Conservation (phyloP, 768 basidiomycete species). For the Agrocybe pediades region DNA sequence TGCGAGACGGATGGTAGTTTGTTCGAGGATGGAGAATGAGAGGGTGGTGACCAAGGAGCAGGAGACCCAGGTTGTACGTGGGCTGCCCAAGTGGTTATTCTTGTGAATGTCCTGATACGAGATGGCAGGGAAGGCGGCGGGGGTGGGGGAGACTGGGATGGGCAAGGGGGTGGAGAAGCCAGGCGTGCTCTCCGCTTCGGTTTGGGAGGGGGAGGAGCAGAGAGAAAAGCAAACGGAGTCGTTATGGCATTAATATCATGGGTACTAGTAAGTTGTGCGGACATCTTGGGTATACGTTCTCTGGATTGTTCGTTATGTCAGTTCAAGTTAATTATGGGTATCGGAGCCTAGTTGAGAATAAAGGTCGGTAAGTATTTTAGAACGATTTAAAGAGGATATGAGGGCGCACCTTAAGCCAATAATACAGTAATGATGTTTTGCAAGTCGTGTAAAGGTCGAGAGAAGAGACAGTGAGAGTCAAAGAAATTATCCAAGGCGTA, state of each 20-base stretch:
- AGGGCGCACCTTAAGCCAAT: background rate
- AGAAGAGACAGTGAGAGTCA: too few species aligned
- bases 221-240: constrained; percentile 41
- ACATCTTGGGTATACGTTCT: constrained; percentile 10
- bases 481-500: too few species aligned
- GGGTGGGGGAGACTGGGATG: constrained; percentile 14
- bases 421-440: too few species aligned
- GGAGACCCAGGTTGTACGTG: constrained; percentile 74
- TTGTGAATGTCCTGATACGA: constrained; percentile 46
- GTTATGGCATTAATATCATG: constrained; percentile 11
- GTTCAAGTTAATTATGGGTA: background rate
- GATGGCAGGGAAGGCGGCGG: constrained; percentile 19
- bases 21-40: constrained; percentile 28
- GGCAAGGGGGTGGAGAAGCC: constrained; percentile 27
- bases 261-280: constrained; percentile 16
- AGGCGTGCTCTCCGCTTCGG: constrained; percentile 35
- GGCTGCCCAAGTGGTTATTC: constrained; percentile 64
- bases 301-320: too few species aligned
- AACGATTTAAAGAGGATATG: background rate
- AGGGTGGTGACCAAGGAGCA: constrained; percentile 39
- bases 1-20: constrained; percentile 38
- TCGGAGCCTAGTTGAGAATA: background rate
- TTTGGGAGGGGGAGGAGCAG: constrained; percentile 35
- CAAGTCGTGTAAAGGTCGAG: too few species aligned
- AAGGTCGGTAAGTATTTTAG: background rate